phyloP scores from a whole-genome alignment of 2,329 filamentous ascomycete genomes.

The Rutstroemia sp. region DNA sequence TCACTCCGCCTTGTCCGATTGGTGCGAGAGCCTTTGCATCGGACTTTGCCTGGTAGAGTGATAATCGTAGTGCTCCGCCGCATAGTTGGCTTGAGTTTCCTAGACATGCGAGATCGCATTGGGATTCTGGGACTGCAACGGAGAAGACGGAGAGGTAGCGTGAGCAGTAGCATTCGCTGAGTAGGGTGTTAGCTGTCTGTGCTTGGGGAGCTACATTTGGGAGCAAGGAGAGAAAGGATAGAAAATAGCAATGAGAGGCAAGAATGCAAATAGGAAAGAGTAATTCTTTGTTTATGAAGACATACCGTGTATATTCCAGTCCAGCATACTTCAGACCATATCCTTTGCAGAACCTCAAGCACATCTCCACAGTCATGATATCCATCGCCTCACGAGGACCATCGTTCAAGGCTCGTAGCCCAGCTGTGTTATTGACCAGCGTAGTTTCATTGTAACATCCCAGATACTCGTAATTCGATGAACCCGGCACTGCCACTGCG shows the following conservation, averaged over 20 bases:
- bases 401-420: background rate
- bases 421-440: background rate
- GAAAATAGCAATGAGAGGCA: background rate
- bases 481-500: background rate
- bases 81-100: slow-evolving; percentile 4
- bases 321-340: slow-evolving; percentile 20
- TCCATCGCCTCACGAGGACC: slow-evolving; percentile 8
- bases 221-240: background rate
- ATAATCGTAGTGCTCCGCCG: slow-evolving; percentile 1
- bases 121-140: background rate
- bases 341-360: slow-evolving; percentile 17
- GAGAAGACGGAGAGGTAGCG: background rate
- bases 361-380: slow-evolving; percentile 22
- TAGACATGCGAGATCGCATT: slow-evolving; percentile 1
- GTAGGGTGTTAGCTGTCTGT: background rate
- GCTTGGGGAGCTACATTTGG: background rate
- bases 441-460: slow-evolving; percentile 4
- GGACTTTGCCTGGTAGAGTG: background rate
- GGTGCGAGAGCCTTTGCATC: background rate
- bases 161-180: slow-evolving; percentile 6
- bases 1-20: too few relatives aligned
- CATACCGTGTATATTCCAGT: slow-evolving; percentile 26
- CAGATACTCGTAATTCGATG: background rate
- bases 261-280: too few relatives aligned
- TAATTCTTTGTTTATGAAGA: background rate